Base-by-base conservation (phyloP, 1,284 basidiomycete species). In the Puccinia brachypodii region DNA sequence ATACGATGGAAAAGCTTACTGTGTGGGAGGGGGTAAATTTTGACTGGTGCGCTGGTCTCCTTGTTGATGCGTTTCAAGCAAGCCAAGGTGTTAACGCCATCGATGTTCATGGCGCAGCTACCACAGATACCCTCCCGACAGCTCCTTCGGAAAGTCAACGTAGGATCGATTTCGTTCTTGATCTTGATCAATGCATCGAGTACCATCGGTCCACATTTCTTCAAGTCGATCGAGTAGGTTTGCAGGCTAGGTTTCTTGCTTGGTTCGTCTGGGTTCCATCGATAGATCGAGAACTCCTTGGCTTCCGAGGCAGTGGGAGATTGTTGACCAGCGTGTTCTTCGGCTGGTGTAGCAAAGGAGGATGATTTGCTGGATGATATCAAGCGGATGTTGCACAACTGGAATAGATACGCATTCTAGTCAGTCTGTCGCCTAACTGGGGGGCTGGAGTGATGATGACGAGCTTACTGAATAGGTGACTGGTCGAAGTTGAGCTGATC, bases 41-140 rank as follows among this genome's bases (percentile, higher is more conserved):
- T 98, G 84, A 90, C 88, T 85, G 94, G 91, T 87, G 92, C 93
- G 83, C 85, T 86, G 64, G 89, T 85, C 84, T 91, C 90, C 85
- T 94, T 90, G 88, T 96, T 93, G 85, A 98, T 98, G 82, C 96
- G 90, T 89, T 96, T 98, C 76, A 99, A 90, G 88, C 97, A 99
- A 31, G 96, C 96, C 82, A 99, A 92, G 2, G 96, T 99, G 90
- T 98, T 98, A 82, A 87, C 85, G 83, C 96, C 96, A 87, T 98
- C 92, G 86, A 98, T 94, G 90, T 98, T 98, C 96, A 99, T 98
- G 83, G 96, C 96, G 87, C 96, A 99, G 22, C 94, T 96, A 66
- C 96, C 97, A 86, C 97, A 98, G 85, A 98, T 99, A 83, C 96
- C 96, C 89, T 98, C 96, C 84, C 96, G 89, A 90, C 96, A 99